phyloP scores from a whole-genome alignment of 225 moss, liverwort and hornwort species.

The Straminergon stramineum region DNA sequence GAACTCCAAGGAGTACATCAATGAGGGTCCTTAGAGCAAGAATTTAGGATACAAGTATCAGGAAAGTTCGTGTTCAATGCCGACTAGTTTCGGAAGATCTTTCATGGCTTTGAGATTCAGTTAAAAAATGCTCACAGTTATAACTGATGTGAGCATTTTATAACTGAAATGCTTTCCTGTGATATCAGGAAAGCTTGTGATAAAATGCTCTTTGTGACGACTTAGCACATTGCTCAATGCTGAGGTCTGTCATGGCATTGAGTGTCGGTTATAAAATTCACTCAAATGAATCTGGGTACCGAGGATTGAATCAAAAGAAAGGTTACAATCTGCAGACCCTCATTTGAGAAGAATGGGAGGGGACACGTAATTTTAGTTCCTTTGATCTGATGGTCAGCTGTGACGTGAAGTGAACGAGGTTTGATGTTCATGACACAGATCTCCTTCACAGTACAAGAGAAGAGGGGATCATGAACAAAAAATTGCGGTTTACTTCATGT shows the following conservation, averaged over 20 bases:
- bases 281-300: background rate
- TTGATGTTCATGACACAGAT: background rate
- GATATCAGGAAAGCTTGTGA: background rate
- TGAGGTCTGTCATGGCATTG: background rate
- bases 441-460: background rate
- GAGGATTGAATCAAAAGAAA: background rate
- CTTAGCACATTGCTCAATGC: background rate
- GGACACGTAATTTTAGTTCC: background rate
- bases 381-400: background rate
- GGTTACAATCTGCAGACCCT: background rate
- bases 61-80: background rate
- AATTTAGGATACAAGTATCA: background rate
- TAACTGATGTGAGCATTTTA: too few species aligned
- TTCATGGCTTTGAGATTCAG: background rate
- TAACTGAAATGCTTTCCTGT: too few species aligned
- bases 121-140: too few species aligned
- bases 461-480: background rate
- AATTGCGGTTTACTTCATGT: background rate
- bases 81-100: background rate
- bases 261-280: background rate
- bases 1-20: conserved; percentile 18
- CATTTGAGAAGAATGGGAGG: background rate
- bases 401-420: background rate
- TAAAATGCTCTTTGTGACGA: background rate
- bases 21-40: background rate